These are phyloP conservation scores for Aspergillus carbonarius DNA, from an alignment of 2,329 filamentous ascomycete species.

Conservation along the genomic window DNA sequence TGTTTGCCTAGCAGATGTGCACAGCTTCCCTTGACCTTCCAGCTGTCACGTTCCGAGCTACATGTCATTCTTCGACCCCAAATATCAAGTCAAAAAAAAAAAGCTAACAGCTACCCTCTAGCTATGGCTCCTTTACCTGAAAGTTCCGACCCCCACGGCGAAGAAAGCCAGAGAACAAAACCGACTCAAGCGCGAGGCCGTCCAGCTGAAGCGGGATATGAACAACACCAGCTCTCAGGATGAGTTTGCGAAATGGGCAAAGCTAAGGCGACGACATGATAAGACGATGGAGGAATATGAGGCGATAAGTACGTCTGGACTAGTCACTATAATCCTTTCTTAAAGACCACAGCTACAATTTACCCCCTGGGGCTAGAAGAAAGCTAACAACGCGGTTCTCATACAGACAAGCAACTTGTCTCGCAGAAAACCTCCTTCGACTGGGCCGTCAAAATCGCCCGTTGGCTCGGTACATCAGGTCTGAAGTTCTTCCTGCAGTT, in stretches of 20 bases:
- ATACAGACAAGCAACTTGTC: slow-evolving; percentile 53
- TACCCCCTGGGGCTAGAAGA: neutral
- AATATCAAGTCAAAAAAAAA: too few species aligned
- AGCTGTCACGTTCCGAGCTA: neutral
- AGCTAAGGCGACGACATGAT: slow-evolving; percentile 65
- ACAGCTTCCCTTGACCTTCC: neutral
- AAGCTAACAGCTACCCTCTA: slow-evolving; percentile 39
- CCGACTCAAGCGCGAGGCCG: slow-evolving; percentile 72
- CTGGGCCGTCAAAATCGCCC: slow-evolving; percentile 65
- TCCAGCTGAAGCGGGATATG: slow-evolving; percentile 78
- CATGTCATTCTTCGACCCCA: neutral
- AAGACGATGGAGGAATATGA: slow-evolving; percentile 77
- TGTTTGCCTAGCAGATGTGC: slow-evolving; percentile 17
- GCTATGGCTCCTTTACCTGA: slow-evolving; percentile 84
- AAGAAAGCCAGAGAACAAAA: slow-evolving; percentile 66
- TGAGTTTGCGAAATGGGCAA: slow-evolving; percentile 81
- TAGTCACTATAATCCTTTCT: too few species aligned
- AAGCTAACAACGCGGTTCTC: neutral
- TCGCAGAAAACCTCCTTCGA: slow-evolving; percentile 73
- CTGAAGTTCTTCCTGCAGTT: slow-evolving; percentile 83
- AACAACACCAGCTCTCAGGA: slow-evolving; percentile 90
- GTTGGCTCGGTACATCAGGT: slow-evolving; percentile 78
- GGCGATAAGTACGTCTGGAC: slow-evolving; percentile 66
- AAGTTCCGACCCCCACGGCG: slow-evolving; percentile 71
- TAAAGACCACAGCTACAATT: neutral